Conservation (phyloP, 805 yeast species). For the Priceomyces carsonii region DNA sequence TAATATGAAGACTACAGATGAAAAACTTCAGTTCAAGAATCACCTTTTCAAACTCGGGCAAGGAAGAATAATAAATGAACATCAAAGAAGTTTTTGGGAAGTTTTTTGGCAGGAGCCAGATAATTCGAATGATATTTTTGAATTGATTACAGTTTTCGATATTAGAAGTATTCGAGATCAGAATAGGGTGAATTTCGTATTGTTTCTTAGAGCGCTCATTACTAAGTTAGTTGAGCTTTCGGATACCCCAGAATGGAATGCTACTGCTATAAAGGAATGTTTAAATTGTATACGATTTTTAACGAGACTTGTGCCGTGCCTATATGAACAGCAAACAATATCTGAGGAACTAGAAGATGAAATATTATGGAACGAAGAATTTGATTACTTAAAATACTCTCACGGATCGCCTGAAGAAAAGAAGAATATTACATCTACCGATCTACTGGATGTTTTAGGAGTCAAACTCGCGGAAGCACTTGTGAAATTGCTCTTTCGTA, state of each 20-base stretch:
- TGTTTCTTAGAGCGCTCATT: constrained; percentile 42
- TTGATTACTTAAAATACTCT: constrained; percentile 38
- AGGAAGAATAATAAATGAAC: constrained; percentile 31
- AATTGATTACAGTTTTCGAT: constrained; percentile 56
- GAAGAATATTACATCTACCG: constrained; percentile 12
- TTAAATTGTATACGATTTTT: constrained; percentile 66
- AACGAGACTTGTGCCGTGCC: constrained; percentile 63
- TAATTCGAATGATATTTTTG: constrained; percentile 56
- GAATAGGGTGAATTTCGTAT: constrained; percentile 57
- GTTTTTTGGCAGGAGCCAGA: constrained; percentile 41
- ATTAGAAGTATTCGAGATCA: constrained; percentile 58
- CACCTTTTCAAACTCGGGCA: constrained; percentile 62
- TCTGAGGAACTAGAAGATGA: constrained; percentile 23
- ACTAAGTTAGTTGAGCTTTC: constrained; percentile 21
- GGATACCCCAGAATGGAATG: constrained; percentile 6
- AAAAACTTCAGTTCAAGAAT: constrained; percentile 58
- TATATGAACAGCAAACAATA: constrained; percentile 53
- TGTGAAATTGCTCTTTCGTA: constrained; percentile 52
- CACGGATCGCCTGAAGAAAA: constrained; percentile 7
- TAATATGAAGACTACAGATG: constrained; percentile 76
- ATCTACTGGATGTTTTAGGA: constrained; percentile 24
- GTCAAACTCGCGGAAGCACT: constrained; percentile 32
- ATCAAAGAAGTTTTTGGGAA: constrained; percentile 30
- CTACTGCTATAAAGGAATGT: constrained; percentile 34
- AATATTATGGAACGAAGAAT: constrained; percentile 36